phyloP scores from a whole-genome alignment of 768 basidiomycete genomes.

The Calocybe gangraenosa region DNA sequence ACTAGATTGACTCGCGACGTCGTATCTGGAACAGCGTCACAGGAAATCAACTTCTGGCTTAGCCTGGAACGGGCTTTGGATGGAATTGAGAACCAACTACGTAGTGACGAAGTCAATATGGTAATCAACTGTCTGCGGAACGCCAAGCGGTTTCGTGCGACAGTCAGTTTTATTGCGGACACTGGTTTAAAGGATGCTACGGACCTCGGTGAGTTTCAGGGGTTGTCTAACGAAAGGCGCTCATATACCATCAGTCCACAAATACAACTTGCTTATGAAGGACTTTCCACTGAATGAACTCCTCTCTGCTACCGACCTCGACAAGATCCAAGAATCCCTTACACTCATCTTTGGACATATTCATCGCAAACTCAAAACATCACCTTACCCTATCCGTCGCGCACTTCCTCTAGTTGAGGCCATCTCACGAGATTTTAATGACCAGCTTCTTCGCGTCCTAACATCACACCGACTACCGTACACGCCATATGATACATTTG shows the following conservation, averaged over 20 bases:
- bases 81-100: slow-evolving; percentile 86
- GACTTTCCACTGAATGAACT: slow-evolving; percentile 98
- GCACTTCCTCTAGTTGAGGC: slow-evolving; percentile 97
- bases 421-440: slow-evolving; percentile 96
- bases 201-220: slow-evolving; percentile 60
- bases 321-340: slow-evolving; percentile 90
- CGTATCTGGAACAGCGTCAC: slow-evolving; percentile 90
- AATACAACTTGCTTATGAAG: slow-evolving; percentile 98
- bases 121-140: slow-evolving; percentile 93
- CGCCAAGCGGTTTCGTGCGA: slow-evolving; percentile 95
- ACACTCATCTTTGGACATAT: slow-evolving; percentile 87
- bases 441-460: slow-evolving; percentile 86
- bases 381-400: slow-evolving; percentile 94
- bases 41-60: slow-evolving; percentile 99
- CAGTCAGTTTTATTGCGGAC: slow-evolving; percentile 96
- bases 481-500: slow-evolving; percentile 92
- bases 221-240: background rate
- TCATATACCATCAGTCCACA: slow-evolving; percentile 62
- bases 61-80: slow-evolving; percentile 92
- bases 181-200: slow-evolving; percentile 94
- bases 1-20: slow-evolving; percentile 96
- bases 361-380: slow-evolving; percentile 92
- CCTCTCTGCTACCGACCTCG: slow-evolving; percentile 92
- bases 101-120: slow-evolving; percentile 89
- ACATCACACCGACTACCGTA: slow-evolving; percentile 90